phyloP scores from a whole-genome alignment of 202 grass and related monocot genomes.

The Hordeum pubiflorum region DNA sequence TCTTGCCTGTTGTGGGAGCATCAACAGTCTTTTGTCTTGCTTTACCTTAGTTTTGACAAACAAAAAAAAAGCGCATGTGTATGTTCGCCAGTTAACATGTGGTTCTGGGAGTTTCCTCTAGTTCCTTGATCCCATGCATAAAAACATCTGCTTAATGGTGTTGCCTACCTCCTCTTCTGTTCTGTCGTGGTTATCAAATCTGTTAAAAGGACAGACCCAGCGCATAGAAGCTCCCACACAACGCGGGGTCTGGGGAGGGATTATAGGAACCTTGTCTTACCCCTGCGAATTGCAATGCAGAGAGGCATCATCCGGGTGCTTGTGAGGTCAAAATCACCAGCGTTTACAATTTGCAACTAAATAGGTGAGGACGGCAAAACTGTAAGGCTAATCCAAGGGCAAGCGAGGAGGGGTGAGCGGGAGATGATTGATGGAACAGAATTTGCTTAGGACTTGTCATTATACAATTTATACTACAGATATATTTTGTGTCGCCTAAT shows the following conservation, averaged over 20 bases:
- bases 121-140: background rate
- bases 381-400: no score
- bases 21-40: background rate
- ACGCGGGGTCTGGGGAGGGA: no score
- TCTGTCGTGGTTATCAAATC: background rate
- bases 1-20: background rate
- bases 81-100: background rate
- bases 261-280: no score
- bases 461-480: no score
- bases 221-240: no score
- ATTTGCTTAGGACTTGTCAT: background rate
- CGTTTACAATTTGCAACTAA: no score
- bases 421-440: background rate
- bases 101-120: background rate
- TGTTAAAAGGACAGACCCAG: background rate
- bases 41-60: background rate
- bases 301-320: background rate
- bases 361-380: background rate
- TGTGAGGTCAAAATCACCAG: background rate
- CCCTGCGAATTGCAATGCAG: no score
- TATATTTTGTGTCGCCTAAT: no score
- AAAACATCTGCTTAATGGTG: background rate
- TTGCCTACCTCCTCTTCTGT: background rate
- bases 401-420: no score
- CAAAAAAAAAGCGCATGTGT: background rate